A percentile compares a stretch with the other conserved stretches of the same genome.
Conservation (phyloP, 192 early-diverging fungal genomes). For the Gryganskiella cystojenkinii region DNA sequence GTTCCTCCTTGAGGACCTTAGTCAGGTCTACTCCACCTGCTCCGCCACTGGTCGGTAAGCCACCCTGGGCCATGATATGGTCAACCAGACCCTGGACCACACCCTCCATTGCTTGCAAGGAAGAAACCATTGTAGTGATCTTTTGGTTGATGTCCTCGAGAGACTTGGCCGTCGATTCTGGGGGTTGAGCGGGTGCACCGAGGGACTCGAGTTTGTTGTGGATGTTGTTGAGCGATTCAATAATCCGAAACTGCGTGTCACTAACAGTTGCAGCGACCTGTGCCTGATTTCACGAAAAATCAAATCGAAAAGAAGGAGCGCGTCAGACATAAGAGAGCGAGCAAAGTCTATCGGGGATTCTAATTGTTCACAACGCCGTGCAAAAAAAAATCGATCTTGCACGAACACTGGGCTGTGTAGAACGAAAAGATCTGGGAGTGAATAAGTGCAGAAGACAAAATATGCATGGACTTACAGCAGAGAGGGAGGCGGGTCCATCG, state of each 20-base stretch:
- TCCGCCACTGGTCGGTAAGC: background rate
- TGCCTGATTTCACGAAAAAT: background rate
- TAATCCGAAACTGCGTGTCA: slow-evolving; percentile 38
- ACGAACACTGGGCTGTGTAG: too few species aligned
- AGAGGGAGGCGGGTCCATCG: slow-evolving; percentile 16
- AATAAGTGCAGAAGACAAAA: too few species aligned
- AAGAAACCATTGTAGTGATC: slow-evolving; percentile 25
- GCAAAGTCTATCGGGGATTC: too few species aligned
- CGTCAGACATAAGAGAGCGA: too few species aligned
- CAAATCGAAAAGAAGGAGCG: background rate
- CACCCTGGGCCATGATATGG: slow-evolving; percentile 32
- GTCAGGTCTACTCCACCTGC: slow-evolving; percentile 28
- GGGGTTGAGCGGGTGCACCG: slow-evolving; percentile 31
- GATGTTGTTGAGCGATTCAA: slow-evolving; percentile 46
- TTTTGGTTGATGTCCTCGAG: slow-evolving; percentile 38
- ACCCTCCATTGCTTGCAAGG: slow-evolving; percentile 45
- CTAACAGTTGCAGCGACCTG: slow-evolving; percentile 28
- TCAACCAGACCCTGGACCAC: slow-evolving; percentile 50
- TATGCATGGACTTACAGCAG: slow-evolving; percentile 28
- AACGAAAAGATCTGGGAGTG: too few species aligned
- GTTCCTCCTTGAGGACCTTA: slow-evolving; percentile 41
- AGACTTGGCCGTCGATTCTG: slow-evolving; percentile 21
- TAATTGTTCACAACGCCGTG: too few species aligned
- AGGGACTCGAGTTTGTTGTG: slow-evolving; percentile 45
- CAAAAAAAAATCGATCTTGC: too few species aligned